Percentiles rank a stretch among this genome's conserved stretches.
phyloP scores from a whole-genome alignment of 2,329 filamentous ascomycete species.

The Botryosphaeria agaves region DNA sequence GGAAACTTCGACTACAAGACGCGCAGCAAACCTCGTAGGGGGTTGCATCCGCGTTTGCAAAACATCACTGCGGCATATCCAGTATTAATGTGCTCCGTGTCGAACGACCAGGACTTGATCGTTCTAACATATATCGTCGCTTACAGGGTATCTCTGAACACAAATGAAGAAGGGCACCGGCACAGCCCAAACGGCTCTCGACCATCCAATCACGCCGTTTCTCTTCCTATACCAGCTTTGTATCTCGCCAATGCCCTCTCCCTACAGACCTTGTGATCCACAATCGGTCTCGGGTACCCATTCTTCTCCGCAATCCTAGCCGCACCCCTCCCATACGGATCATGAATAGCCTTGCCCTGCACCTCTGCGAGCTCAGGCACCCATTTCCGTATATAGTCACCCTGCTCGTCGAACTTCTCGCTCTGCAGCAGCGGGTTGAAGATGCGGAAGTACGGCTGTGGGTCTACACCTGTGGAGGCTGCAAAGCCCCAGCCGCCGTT shows the following conservation, averaged over 20 bases:
- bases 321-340: conserved; percentile 55
- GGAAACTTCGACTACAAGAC: too few species aligned
- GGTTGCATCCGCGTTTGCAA: too few species aligned
- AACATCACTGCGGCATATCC: too few species aligned
- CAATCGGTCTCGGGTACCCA: conserved; percentile 59
- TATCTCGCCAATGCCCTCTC: conserved; percentile 52
- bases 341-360: conserved; percentile 55
- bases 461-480: conserved; percentile 58
- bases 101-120: too few species aligned
- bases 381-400: conserved; percentile 71
- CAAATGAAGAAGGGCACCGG: too few species aligned
- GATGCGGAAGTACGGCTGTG: conserved; percentile 78
- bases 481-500: conserved; percentile 53
- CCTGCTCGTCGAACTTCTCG: conserved; percentile 67
- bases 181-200: background rate
- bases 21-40: too few species aligned
- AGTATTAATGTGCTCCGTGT: too few species aligned
- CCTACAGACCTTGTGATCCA: conserved; percentile 54
- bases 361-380: conserved; percentile 54
- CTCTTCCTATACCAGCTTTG: conserved; percentile 43
- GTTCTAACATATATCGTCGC: too few species aligned
- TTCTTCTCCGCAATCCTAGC: conserved; percentile 40
- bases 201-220: conserved; percentile 18
- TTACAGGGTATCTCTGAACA: too few species aligned
- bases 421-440: conserved; percentile 78